A percentile compares a stretch with the other conserved stretches of the same genome.
phyloP scores from a whole-genome alignment of 2,329 filamentous ascomycete genomes.

The Coniochaeta sp. region DNA sequence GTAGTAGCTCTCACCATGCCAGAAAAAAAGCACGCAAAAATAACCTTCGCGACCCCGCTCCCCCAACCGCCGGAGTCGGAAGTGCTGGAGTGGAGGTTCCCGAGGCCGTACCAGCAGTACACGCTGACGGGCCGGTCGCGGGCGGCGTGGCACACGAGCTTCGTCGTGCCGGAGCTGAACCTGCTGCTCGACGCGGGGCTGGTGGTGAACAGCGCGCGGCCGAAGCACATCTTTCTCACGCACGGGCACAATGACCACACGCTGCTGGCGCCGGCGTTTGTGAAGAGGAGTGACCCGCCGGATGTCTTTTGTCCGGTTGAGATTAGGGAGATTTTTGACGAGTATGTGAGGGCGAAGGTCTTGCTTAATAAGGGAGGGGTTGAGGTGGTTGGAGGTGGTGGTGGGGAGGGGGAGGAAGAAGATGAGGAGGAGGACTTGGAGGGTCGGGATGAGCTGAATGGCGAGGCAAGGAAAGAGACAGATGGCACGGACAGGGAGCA shows the following conservation, averaged over 20 bases:
- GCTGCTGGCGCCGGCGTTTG: constrained; percentile 32
- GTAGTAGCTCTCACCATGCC: not conserved
- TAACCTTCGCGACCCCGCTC: constrained; percentile 33
- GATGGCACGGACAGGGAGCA: not conserved
- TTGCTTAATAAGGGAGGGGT: constrained; percentile 34
- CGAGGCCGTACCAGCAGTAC: constrained; percentile 31
- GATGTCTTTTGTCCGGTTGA: constrained; percentile 36
- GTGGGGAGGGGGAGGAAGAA: constrained; percentile 11
- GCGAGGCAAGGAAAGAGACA: not conserved
- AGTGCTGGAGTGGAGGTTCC: constrained; percentile 37
- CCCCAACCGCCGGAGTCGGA: constrained; percentile 33
- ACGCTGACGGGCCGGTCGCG: constrained; percentile 38
- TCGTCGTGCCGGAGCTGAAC: constrained; percentile 40
- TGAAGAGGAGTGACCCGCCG: constrained; percentile 34
- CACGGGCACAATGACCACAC: constrained; percentile 42
- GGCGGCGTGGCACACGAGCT: constrained; percentile 44
- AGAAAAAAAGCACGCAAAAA: not conserved
- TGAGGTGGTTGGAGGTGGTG: constrained; percentile 13
- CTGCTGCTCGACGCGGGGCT: constrained; percentile 41
- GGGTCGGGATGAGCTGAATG: not conserved
- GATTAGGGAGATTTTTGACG: constrained; percentile 29
- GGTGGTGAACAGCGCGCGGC: constrained; percentile 34
- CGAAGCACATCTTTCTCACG: constrained; percentile 41
- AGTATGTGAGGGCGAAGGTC: constrained; percentile 30
- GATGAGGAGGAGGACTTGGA: constrained; percentile 5